These are phyloP conservation scores for Lophiotrema nucula DNA, from an alignment of 495 filamentous ascomycete species.

Conservation along the genomic window DNA sequence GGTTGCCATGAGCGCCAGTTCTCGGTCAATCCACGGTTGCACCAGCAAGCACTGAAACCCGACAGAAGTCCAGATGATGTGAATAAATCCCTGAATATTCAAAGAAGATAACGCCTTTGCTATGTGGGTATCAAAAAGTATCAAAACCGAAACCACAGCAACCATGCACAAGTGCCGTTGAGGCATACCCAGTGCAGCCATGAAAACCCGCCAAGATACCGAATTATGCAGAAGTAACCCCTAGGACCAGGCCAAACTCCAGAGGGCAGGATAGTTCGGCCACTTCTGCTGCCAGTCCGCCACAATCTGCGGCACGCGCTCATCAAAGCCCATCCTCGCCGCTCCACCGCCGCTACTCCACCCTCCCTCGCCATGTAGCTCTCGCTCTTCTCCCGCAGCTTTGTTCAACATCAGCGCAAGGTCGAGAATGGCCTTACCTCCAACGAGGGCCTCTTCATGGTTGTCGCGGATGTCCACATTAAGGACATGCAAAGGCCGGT, in stretches of 20 bases:
- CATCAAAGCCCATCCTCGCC: slow-evolving; percentile 78
- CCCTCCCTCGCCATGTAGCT: slow-evolving; percentile 55
- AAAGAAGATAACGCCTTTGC: no score
- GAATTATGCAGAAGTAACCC: no score
- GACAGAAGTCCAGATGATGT: no score
- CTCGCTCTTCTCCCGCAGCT: slow-evolving; percentile 75
- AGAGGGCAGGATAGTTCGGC: slow-evolving; percentile 84
- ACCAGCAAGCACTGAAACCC: no score
- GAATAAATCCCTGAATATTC: no score
- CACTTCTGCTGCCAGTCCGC: slow-evolving; percentile 96
- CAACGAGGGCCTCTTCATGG: slow-evolving; percentile 90
- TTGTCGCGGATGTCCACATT: slow-evolving; percentile 99
- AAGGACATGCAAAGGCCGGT: slow-evolving; percentile 92
- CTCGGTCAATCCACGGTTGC: no score
- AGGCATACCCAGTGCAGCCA: no score
- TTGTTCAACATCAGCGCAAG: slow-evolving; percentile 82
- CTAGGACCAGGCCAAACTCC: slow-evolving; percentile 94
- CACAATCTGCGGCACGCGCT: slow-evolving; percentile 86
- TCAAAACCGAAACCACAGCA: no score
- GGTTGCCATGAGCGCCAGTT: no score
- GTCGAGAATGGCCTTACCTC: slow-evolving; percentile 89
- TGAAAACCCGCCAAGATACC: no score
- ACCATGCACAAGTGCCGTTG: no score
- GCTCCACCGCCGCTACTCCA: slow-evolving; percentile 69
- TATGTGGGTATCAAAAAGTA: no score